Base-by-base conservation (phyloP, 1,284 basidiomycete species). In the Clitocybe nebularis region DNA sequence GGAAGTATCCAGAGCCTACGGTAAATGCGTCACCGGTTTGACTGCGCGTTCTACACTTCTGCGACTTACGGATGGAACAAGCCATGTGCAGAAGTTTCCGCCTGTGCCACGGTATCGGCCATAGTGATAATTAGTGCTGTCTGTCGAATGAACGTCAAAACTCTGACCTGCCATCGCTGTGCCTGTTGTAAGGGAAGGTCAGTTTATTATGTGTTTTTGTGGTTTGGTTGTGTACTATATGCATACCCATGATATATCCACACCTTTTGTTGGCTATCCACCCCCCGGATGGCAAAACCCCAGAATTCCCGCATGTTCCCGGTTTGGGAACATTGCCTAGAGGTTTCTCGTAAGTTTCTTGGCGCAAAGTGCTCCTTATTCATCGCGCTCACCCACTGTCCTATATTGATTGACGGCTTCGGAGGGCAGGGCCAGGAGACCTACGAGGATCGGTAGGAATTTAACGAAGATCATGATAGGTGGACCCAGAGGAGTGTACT, bases 221-320 rank as follows among this genome's bases (percentile, higher is more conserved):
- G n/a, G n/a, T 16, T 21, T 3, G 10, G 10, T 1, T 1, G 9
- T 13, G 32, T 10, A 38, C 11, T 8, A 17, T 4, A 10, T n/a
- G 23, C 17, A 20, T 28, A 51, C 54, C 53, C 53, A 56, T 53
- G n/a, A 56, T 45, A 35, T 56, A 56, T 28, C 54, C 54, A 39
- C 53, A 56, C 41, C 47, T 34, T 28, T 56, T 56, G 36, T 56
- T 56, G 13, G 54, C 53, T 34, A 54, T 54, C 52, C 52, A 56
- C 3, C 53, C 54, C 6, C 49, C 54, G 10, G 39, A 49, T 4
- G 54, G 51, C 10, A 56, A 45, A 21, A 45, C 8, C 3, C 53
- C 51, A 17, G 46, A 50, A 22, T 56, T 54, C 13, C 51, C 51
- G 26, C 53, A 53, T 10, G 54, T 50, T n/a, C 26, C 43, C 5